Conservation (phyloP, 139 green algal genomes). For the Chlorella ohadii region DNA sequence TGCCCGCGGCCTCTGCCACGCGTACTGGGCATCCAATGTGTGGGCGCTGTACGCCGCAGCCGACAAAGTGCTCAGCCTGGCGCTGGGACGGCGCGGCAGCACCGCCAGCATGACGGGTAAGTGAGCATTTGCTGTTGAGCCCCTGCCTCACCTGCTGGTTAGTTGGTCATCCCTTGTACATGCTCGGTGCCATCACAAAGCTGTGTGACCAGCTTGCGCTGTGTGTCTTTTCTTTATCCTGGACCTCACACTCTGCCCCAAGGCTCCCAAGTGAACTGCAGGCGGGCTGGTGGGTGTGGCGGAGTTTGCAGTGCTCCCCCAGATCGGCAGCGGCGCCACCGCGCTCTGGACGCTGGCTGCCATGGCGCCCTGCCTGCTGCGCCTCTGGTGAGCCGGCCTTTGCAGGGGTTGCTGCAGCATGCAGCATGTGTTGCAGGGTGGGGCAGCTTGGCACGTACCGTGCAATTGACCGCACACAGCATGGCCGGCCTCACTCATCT, state of each 20-base stretch:
- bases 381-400: constrained; percentile 42
- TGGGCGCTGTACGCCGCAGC: constrained; percentile 91
- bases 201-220: neutral
- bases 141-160: too few relatives aligned
- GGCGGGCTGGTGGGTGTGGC: constrained; percentile 79
- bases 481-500: too few relatives aligned
- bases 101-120: constrained; percentile 67
- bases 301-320: constrained; percentile 82
- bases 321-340: constrained; percentile 59
- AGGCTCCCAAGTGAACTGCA: neutral
- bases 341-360: constrained; percentile 62
- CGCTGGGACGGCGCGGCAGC: constrained; percentile 13
- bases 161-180: too few relatives aligned
- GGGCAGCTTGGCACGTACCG: too few relatives aligned
- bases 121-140: too few relatives aligned
- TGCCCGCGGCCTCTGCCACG: constrained; percentile 86
- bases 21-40: constrained; percentile 97
- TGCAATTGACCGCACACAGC: too few relatives aligned
- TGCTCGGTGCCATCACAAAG: too few relatives aligned
- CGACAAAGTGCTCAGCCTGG: constrained; percentile 75
- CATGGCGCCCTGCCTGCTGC: constrained; percentile 72
- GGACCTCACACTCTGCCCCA: neutral
- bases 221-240: neutral
- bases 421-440: too few relatives aligned
- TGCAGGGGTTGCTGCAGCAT: too few relatives aligned